Evolutionary conservation across 2,329 filamentous ascomycete species (phyloP).

Genomic region (Pyricularia pennisetigena): DNA sequence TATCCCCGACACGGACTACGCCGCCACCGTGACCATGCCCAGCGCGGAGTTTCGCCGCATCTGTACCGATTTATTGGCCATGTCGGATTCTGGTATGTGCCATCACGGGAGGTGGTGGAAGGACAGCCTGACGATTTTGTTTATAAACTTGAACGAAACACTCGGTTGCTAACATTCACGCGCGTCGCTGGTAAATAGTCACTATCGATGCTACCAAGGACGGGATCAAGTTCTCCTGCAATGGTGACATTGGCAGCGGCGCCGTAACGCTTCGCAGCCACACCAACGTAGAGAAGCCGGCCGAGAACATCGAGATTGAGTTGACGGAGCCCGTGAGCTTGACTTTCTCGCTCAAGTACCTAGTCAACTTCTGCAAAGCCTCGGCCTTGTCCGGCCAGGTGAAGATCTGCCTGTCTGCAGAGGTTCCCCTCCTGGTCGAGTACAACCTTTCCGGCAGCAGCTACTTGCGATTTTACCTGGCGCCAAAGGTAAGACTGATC

Average conservation of each 20-base stretch:
- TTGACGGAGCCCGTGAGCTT: conserved; percentile 86
- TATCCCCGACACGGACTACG: conserved; percentile 98
- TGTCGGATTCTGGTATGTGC: conserved; percentile 85
- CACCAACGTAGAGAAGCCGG: conserved; percentile 81
- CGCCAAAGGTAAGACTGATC: conserved; percentile 69
- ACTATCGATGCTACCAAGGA: conserved; percentile 95
- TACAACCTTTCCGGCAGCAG: conserved; percentile 74
- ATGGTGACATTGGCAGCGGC: conserved; percentile 92
- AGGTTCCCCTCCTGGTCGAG: conserved; percentile 93
- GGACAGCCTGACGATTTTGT: background rate
- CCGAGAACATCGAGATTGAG: conserved; percentile 77
- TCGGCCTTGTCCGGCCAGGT: conserved; percentile 72
- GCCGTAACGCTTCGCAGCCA: conserved; percentile 85
- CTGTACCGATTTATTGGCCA: conserved; percentile 79
- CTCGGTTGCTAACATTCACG: background rate
- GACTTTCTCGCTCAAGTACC: conserved; percentile 98
- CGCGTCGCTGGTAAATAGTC: conserved; percentile 41
- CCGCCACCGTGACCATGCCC: conserved; percentile 83
- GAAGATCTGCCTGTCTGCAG: conserved; percentile 88
- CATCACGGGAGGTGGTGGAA: background rate
- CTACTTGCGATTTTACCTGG: conserved; percentile 93
- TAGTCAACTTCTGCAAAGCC: conserved; percentile 99
- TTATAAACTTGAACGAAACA: no score
- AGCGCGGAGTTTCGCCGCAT: conserved; percentile 87
- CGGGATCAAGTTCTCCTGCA: conserved; percentile 88